Conservation (phyloP, 352 stramenopile species). For the Phytophthora quininea region DNA sequence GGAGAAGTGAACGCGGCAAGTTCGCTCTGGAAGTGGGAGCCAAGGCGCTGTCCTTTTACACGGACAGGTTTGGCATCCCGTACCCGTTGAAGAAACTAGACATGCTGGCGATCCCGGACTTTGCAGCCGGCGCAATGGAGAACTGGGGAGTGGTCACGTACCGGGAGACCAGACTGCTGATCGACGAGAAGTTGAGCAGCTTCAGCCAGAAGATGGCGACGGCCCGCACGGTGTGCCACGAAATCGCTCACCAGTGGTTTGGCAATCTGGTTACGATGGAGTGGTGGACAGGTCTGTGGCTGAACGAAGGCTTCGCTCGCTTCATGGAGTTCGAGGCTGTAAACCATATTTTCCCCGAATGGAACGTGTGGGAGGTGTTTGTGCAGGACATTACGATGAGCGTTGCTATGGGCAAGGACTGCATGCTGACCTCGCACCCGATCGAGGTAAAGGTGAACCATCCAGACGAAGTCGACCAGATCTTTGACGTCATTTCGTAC, state of each 20-base stretch:
- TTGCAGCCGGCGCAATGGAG: constrained; percentile 96
- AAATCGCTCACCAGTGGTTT: constrained; percentile 98
- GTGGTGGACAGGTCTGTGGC: constrained; percentile 96
- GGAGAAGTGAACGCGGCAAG: constrained; percentile 88
- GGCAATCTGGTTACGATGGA: constrained; percentile 99
- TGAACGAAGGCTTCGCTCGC: constrained; percentile 98
- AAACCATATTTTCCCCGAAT: constrained; percentile 94
- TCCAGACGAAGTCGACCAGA: constrained; percentile 96
- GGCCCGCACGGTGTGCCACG: constrained; percentile 96
- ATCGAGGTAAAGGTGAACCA: constrained; percentile 95
- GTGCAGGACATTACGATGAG: constrained; percentile 80
- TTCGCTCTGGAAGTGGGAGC: constrained; percentile 90
- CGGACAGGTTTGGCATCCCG: constrained; percentile 71
- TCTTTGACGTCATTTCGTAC: constrained; percentile 99
- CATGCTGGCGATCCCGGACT: constrained; percentile 97
- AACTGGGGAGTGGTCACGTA: constrained; percentile 98
- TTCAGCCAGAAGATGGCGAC: constrained; percentile 80
- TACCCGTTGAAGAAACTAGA: constrained; percentile 99
- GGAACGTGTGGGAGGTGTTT: constrained; percentile 97
- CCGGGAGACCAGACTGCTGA: constrained; percentile 92
- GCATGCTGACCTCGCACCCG: constrained; percentile 90
- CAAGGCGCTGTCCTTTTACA: constrained; percentile 77
- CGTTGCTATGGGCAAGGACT: constrained; percentile 93
- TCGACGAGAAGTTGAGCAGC: constrained; percentile 78
- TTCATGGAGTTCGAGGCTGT: constrained; percentile 97